Conservation (phyloP, 768 basidiomycete genomes). For the Vararia minispora region DNA sequence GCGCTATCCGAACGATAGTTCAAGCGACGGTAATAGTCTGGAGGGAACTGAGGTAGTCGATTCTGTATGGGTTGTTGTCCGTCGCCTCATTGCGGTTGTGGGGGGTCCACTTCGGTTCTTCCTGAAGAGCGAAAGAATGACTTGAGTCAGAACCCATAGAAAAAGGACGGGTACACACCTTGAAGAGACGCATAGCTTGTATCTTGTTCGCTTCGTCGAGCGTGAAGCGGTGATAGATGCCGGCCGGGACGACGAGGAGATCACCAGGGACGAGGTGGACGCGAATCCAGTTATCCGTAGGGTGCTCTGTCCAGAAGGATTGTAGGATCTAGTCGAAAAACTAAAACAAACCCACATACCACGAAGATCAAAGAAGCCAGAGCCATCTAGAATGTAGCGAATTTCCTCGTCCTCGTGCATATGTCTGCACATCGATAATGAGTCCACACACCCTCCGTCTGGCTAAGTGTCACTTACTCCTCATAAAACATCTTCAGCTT, state of each 20-base stretch:
- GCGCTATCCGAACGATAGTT: too few species aligned
- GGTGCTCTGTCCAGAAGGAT: constrained; percentile 56
- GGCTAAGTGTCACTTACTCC: constrained; percentile 35
- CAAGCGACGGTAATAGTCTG: too few species aligned
- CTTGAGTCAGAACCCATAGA: neutral
- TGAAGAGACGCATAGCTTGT: constrained; percentile 75
- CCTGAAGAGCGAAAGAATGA: constrained; percentile 31
- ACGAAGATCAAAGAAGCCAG: constrained; percentile 87
- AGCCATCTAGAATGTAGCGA: constrained; percentile 76
- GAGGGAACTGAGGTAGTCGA: constrained; percentile 47
- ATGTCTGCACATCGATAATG: constrained; percentile 38
- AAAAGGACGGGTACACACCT: constrained; percentile 31
- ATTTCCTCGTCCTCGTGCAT: constrained; percentile 97
- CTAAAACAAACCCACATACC: constrained; percentile 32
- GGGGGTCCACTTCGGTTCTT: constrained; percentile 87
- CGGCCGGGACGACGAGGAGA: constrained; percentile 77
- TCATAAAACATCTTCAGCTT: constrained; percentile 79
- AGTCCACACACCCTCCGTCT: neutral
- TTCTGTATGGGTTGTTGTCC: constrained; percentile 52
- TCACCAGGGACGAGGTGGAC: constrained; percentile 69
- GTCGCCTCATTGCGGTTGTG: constrained; percentile 52
- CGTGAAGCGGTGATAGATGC: constrained; percentile 93
- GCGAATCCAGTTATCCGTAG: constrained; percentile 72
- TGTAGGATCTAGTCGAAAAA: too few species aligned
- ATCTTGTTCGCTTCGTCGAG: constrained; percentile 67